Evolutionary conservation across 2,329 filamentous ascomycete species (phyloP).

Genomic region (Thielaviopsis musarum): DNA sequence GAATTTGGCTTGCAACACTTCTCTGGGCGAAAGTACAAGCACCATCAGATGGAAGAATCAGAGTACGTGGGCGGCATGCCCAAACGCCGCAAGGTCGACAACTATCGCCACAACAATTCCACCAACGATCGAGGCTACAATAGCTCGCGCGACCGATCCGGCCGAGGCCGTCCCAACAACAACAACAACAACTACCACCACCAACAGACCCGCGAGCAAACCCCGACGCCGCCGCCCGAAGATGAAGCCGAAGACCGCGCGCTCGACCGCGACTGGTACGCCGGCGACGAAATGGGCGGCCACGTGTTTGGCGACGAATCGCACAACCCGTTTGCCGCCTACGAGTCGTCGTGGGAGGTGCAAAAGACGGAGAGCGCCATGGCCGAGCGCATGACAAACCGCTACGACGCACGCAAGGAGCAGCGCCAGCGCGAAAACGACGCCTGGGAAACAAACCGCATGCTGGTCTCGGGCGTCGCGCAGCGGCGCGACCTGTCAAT

Average conservation of each 20-base stretch:
- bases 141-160: conserved; percentile 11
- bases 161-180: background rate
- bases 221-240: conserved; percentile 7
- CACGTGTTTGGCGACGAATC: conserved; percentile 79
- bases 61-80: conserved; percentile 24
- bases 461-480: conserved; percentile 91
- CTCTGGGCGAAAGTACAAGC: too few species aligned
- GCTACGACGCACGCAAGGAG: conserved; percentile 49
- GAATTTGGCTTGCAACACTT: background rate
- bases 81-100: conserved; percentile 23
- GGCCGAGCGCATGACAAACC: conserved; percentile 63
- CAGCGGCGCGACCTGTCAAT: conserved; percentile 67
- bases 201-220: conserved; percentile 30
- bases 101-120: conserved; percentile 14
- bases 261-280: conserved; percentile 86
- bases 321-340: conserved; percentile 80
- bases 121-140: conserved; percentile 20
- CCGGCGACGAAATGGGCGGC: conserved; percentile 63
- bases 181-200: background rate
- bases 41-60: conserved; percentile 7
- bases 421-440: conserved; percentile 91
- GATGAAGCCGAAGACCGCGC: conserved; percentile 53
- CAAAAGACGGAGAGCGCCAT: conserved; percentile 64
- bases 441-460: conserved; percentile 96
- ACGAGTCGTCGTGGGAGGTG: conserved; percentile 53